phyloP scores from a whole-genome alignment of 306 rosid genomes.

The Senna tora region DNA sequence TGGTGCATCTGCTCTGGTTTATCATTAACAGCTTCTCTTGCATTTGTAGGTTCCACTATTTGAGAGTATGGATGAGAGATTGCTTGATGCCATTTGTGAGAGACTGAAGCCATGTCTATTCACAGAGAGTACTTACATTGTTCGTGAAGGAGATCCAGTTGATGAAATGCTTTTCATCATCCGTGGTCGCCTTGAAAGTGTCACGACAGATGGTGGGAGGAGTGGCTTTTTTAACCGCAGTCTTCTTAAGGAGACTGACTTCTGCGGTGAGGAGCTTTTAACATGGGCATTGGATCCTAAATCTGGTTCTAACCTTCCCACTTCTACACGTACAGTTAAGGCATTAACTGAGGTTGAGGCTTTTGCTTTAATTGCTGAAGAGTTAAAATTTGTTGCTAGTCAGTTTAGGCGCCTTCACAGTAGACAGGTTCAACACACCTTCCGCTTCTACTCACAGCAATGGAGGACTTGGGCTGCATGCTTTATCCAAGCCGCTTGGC shows the following conservation, averaged over 20 bases:
- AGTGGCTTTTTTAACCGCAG: constrained; percentile 88
- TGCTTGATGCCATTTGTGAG: constrained; percentile 94
- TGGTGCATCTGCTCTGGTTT: constrained; percentile 23
- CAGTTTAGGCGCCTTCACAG: constrained; percentile 96
- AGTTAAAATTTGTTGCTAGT: constrained; percentile 83
- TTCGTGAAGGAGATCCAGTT: constrained; percentile 92
- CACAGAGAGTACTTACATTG: constrained; percentile 79
- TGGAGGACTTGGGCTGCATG: constrained; percentile 97
- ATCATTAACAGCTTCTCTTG: constrained; percentile 32
- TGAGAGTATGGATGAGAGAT: constrained; percentile 86
- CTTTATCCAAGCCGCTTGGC: constrained; percentile 97
- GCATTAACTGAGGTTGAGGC: constrained; percentile 87
- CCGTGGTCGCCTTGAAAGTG: constrained; percentile 93
- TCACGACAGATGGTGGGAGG: constrained; percentile 90
- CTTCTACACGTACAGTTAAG: constrained; percentile 82
- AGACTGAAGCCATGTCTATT: constrained; percentile 79
- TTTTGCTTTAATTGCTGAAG: constrained; percentile 82
- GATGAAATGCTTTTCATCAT: constrained; percentile 93
- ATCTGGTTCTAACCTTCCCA: constrained; percentile 84
- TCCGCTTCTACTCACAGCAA: constrained; percentile 92
- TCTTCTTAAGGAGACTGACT: constrained; percentile 76
- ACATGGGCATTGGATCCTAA: constrained; percentile 96
- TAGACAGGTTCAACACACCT: constrained; percentile 94
- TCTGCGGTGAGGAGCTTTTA: constrained; percentile 93
- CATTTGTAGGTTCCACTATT: constrained; percentile 78